Conservation (phyloP, 2,329 filamentous ascomycete species). For the Aspergillus sp. region DNA sequence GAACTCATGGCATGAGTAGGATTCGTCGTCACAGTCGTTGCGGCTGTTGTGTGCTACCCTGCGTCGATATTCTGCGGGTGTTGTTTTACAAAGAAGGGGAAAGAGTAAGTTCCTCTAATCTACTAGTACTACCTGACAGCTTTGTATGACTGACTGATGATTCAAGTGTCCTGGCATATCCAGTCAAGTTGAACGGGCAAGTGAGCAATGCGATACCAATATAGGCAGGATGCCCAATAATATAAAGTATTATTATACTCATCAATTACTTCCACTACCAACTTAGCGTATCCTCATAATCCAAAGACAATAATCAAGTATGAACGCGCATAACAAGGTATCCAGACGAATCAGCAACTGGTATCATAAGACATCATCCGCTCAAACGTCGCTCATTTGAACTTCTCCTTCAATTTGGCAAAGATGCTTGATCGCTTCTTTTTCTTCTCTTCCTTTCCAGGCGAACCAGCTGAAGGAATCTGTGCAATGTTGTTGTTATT, state of each 20-base stretch:
- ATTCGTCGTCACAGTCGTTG: constrained; percentile 52
- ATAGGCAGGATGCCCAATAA: constrained; percentile 11
- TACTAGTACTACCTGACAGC: neutral
- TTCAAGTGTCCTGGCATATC: constrained; percentile 55
- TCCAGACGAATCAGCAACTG: constrained; percentile 27
- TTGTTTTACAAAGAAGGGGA: constrained; percentile 58
- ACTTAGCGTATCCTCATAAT: constrained; percentile 11
- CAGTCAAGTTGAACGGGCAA: constrained; percentile 57
- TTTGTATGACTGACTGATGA: neutral
- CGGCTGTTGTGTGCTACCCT: constrained; percentile 61
- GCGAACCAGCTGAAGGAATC: constrained; percentile 6
- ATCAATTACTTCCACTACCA: constrained; percentile 8
- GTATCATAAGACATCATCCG: constrained; percentile 13
- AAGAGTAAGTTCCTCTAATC: constrained; percentile 48
- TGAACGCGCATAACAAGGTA: constrained; percentile 28
- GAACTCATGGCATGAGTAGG: constrained; percentile 29
- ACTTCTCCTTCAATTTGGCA: constrained; percentile 58
- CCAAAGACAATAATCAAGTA: constrained; percentile 15
- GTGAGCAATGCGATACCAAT: constrained; percentile 55
- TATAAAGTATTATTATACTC: constrained; percentile 6
- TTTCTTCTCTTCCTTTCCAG: constrained; percentile 48
- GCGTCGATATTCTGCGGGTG: constrained; percentile 62
- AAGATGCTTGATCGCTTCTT: constrained; percentile 72
- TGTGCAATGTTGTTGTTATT: constrained; percentile 10
- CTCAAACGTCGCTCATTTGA: constrained; percentile 40